Conservation (phyloP, 228 moss, liverwort and hornwort genomes). For the Sphagnum magellanicum region DNA sequence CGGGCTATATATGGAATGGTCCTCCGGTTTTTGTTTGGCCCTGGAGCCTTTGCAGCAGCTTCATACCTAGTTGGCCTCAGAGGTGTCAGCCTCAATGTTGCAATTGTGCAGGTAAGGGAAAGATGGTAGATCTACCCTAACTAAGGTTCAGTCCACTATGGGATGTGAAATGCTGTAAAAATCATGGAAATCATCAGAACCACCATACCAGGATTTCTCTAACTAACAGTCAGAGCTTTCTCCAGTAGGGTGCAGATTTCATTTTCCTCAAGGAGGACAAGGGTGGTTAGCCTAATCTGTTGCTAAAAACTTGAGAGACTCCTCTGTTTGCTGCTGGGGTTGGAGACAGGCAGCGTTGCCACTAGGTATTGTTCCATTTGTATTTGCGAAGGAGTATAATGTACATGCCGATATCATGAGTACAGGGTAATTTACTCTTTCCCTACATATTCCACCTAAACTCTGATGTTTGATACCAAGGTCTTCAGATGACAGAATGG, state of each 20-base stretch:
- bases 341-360: slow-evolving; percentile 36
- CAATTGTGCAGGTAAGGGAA: slow-evolving; percentile 35
- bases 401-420: slow-evolving; percentile 42
- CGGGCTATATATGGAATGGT: slow-evolving; percentile 32
- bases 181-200: not conserved
- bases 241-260: too few relatives aligned
- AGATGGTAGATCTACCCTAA: too few relatives aligned
- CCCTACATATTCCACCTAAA: not conserved
- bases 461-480: not conserved
- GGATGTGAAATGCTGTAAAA: too few relatives aligned
- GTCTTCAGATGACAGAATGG: not conserved
- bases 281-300: too few relatives aligned
- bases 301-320: too few relatives aligned
- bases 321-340: too few relatives aligned
- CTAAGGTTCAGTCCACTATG: too few relatives aligned
- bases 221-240: too few relatives aligned
- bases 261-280: too few relatives aligned
- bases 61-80: slow-evolving; percentile 33
- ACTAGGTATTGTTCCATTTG: slow-evolving; percentile 47
- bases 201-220: too few relatives aligned
- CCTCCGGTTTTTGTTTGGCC: slow-evolving; percentile 38
- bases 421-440: slow-evolving; percentile 24
- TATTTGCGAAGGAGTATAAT: slow-evolving; percentile 48
- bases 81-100: slow-evolving; percentile 30
- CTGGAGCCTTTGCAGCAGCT: slow-evolving; percentile 49